phyloP scores from a whole-genome alignment of 1,284 basidiomycete genomes.

The Apiotrichum gamsii region DNA sequence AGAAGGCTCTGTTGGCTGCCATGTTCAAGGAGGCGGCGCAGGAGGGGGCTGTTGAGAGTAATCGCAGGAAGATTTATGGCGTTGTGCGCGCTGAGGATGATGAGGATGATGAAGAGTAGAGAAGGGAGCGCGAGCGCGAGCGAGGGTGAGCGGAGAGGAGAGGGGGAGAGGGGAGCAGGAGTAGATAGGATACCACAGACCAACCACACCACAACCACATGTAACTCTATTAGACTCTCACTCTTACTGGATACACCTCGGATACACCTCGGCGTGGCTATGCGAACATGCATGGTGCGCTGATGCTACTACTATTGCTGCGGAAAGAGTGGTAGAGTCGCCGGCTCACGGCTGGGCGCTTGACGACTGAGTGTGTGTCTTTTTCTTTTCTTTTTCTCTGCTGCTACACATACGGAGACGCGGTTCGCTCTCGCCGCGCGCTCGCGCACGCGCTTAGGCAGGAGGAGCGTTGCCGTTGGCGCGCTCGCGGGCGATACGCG shows the following conservation, averaged over 20 bases:
- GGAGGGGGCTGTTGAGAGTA: constrained; percentile 58
- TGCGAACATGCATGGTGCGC: not conserved
- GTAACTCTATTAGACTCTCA: too few relatives aligned
- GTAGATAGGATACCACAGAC: too few relatives aligned
- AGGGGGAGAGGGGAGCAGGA: not conserved
- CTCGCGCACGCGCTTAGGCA: not conserved
- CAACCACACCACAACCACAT: too few relatives aligned
- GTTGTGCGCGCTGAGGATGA: constrained; percentile 60
- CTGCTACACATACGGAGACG: not conserved
- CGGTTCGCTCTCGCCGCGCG: too few relatives aligned
- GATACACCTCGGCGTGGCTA: not conserved
- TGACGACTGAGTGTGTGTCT: too few relatives aligned
- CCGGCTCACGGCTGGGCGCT: too few relatives aligned
- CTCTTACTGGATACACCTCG: too few relatives aligned
- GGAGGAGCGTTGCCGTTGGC: constrained; percentile 2
- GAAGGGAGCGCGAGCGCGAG: not conserved
- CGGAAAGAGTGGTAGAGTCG: not conserved
- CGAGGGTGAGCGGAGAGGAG: not conserved
- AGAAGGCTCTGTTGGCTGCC: constrained; percentile 56
- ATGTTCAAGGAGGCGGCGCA: constrained; percentile 72
- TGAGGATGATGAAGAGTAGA: constrained; percentile 27
- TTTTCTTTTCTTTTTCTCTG: too few relatives aligned
- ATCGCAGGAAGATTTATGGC: constrained; percentile 72
- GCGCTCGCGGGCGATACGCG: constrained; percentile 41
- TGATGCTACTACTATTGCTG: not conserved